A percentile compares a stretch with the other conserved stretches of the same genome.
These are phyloP conservation scores for Paradendryphiella salina DNA, from an alignment of 2,329 filamentous ascomycete species.

Conservation along the genomic window DNA sequence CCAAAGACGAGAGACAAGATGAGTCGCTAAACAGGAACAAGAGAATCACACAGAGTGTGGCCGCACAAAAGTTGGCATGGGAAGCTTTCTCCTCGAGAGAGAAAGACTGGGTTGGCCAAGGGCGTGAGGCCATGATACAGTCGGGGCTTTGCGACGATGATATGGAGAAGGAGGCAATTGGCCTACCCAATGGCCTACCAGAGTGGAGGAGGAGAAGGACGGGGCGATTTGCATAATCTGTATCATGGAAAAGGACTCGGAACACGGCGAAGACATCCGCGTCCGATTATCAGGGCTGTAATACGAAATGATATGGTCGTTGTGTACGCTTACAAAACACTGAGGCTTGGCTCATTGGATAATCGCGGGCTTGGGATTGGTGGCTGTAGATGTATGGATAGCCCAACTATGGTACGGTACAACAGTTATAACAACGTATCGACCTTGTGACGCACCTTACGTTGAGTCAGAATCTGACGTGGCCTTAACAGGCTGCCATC, in stretches of 20 bases:
- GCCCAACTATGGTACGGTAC: not conserved
- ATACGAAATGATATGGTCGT: no score
- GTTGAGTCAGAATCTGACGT: no score
- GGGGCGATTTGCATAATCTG: constrained; percentile 12
- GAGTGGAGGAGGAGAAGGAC: constrained; percentile 29
- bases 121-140: constrained; percentile 22
- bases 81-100: constrained; percentile 18
- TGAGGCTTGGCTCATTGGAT: no score
- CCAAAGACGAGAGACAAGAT: not conserved
- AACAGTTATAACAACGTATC: not conserved
- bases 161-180: constrained; percentile 13
- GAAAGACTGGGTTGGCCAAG: constrained; percentile 7
- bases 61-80: constrained; percentile 22
- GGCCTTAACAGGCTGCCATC: no score
- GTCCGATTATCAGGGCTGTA: no score
- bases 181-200: constrained; percentile 21
- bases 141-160: constrained; percentile 18
- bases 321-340: not conserved
- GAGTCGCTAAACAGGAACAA: constrained; percentile 16
- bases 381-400: not conserved
- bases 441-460: no score
- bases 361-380: not conserved
- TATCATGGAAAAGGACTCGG: not conserved
- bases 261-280: not conserved
- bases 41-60: constrained; percentile 13